phyloP scores from a whole-genome alignment of 805 yeast species.

The Metschnikowia kofuensis region DNA sequence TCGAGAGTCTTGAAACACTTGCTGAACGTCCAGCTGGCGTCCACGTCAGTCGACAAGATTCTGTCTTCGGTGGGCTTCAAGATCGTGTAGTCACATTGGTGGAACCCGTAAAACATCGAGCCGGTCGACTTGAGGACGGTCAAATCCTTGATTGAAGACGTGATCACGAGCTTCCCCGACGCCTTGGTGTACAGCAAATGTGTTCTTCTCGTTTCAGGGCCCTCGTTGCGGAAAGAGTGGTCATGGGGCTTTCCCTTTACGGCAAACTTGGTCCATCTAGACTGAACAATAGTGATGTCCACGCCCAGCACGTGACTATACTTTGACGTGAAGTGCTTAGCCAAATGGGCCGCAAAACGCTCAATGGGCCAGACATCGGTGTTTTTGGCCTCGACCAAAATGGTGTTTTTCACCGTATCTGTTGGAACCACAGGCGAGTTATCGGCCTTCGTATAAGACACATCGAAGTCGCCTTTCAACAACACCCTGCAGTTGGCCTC shows the following conservation, averaged over 20 bases:
- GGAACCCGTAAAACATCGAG: slow-evolving; percentile 86
- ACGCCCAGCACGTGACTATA: slow-evolving; percentile 76
- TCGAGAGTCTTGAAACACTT: slow-evolving; percentile 44
- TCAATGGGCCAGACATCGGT: slow-evolving; percentile 89
- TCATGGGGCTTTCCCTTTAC: slow-evolving; percentile 75
- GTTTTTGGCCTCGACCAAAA: slow-evolving; percentile 77
- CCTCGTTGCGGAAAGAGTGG: slow-evolving; percentile 84
- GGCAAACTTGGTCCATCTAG: slow-evolving; percentile 73
- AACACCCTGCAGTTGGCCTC: slow-evolving; percentile 81
- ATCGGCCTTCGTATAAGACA: slow-evolving; percentile 83
- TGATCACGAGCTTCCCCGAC: slow-evolving; percentile 51
- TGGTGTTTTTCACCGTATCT: slow-evolving; percentile 89
- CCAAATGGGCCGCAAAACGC: slow-evolving; percentile 81
- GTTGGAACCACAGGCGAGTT: slow-evolving; percentile 90
- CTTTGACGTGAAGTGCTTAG: slow-evolving; percentile 73
- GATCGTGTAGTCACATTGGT: slow-evolving; percentile 85
- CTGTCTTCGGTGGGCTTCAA: slow-evolving; percentile 81
- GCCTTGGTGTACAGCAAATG: slow-evolving; percentile 48
- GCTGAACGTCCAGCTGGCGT: slow-evolving; percentile 66
- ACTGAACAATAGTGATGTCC: slow-evolving; percentile 64
- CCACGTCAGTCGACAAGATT: slow-evolving; percentile 83
- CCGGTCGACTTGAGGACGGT: slow-evolving; percentile 89
- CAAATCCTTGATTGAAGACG: slow-evolving; percentile 73
- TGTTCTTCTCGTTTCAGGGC: slow-evolving; percentile 74
- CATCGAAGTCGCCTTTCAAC: slow-evolving; percentile 74